These are phyloP conservation scores for Theobroma cacao DNA, from an alignment of 345 rosid genomes.

Conservation along the genomic window DNA sequence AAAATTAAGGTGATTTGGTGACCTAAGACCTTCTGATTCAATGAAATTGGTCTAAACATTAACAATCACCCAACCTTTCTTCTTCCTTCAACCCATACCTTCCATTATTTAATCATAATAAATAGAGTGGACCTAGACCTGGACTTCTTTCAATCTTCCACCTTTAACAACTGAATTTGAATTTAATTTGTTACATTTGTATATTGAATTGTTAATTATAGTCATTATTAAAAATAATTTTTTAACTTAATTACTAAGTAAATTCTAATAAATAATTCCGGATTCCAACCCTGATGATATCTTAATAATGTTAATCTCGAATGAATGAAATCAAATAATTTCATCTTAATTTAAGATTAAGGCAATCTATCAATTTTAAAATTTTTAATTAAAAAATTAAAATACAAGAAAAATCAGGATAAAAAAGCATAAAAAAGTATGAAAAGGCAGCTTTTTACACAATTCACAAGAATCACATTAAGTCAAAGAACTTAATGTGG, in stretches of 20 bases:
- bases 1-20: background rate
- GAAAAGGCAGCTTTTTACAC: background rate
- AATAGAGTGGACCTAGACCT: background rate
- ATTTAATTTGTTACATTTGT: too few relatives aligned
- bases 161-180: too few relatives aligned
- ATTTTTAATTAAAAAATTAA: too few relatives aligned
- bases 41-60: background rate
- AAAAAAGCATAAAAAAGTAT: background rate
- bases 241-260: too few relatives aligned
- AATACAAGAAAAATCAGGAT: too few relatives aligned
- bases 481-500: background rate
- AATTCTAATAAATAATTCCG: too few relatives aligned
- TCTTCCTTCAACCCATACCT: background rate
- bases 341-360: too few relatives aligned
- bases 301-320: too few relatives aligned
- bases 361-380: too few relatives aligned
- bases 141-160: background rate
- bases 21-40: background rate
- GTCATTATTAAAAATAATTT: background rate
- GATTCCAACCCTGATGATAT: too few relatives aligned
- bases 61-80: background rate
- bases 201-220: too few relatives aligned
- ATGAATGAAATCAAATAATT: too few relatives aligned
- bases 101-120: background rate
- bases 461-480: background rate